phyloP scores from a whole-genome alignment of 2,329 filamentous ascomycete species.

The Fusarium nurragi region DNA sequence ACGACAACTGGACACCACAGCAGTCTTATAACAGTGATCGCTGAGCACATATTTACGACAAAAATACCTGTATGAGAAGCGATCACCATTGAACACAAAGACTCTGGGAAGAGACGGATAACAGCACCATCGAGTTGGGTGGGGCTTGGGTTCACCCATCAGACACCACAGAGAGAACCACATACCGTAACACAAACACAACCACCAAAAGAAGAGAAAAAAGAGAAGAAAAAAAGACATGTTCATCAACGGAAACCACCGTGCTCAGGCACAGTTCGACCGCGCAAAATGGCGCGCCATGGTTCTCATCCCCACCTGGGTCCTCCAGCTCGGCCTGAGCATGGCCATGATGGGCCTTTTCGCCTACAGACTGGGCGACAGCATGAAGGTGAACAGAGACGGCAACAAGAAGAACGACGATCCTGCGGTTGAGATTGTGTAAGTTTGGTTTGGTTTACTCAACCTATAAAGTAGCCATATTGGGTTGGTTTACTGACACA shows the following conservation, averaged over 20 bases:
- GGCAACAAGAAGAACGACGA: conserved; percentile 51
- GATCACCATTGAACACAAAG: conserved; percentile 22
- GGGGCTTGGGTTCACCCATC: not conserved
- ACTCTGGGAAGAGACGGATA: conserved; percentile 20
- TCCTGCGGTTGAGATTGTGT: conserved; percentile 61
- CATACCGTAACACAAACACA: not conserved
- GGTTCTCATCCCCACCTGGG: conserved; percentile 62
- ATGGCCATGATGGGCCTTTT: conserved; percentile 62
- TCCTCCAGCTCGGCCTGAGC: conserved; percentile 57
- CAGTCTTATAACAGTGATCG: conserved; percentile 4
- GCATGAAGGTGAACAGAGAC: conserved; percentile 55
- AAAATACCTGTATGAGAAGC: conserved; percentile 19
- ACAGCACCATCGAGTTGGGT: conserved; percentile 1
- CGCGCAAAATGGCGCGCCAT: conserved; percentile 61
- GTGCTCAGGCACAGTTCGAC: conserved; percentile 62
- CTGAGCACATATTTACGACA: not conserved
- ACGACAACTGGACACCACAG: not conserved
- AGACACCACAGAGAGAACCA: not conserved
- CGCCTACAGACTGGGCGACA: conserved; percentile 61
- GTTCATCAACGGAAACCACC: conserved; percentile 53
- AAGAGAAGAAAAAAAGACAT: not conserved
- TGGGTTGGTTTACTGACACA: not conserved
- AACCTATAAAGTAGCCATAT: not conserved
- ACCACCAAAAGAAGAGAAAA: not conserved
- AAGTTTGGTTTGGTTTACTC: conserved; percentile 43